Percentiles rank a stretch among this genome's conserved stretches.
phyloP scores from a whole-genome alignment of 371 early-diverging fungal species.

The Lichtheimia ramosa region DNA sequence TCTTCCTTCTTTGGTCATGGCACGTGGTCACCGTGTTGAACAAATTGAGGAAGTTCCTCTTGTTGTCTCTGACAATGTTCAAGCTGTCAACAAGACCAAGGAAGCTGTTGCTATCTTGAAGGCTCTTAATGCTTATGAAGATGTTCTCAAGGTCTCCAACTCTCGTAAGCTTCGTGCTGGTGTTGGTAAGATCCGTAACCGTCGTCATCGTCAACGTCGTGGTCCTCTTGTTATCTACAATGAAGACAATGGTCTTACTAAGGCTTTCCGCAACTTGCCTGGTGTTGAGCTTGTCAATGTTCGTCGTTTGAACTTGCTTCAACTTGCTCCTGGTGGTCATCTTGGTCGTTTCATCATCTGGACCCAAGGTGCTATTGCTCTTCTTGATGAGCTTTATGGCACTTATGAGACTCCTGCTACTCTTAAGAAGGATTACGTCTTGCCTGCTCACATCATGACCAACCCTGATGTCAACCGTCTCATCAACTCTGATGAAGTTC shows the following conservation, averaged over 20 bases:
- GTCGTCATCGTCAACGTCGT: slow-evolving; percentile 97
- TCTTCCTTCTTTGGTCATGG: slow-evolving; percentile 93
- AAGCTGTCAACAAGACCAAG: slow-evolving; percentile 94
- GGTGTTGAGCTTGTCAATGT: slow-evolving; percentile 98
- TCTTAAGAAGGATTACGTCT: slow-evolving; percentile 93
- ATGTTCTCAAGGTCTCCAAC: slow-evolving; percentile 96
- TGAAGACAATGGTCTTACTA: slow-evolving; percentile 92
- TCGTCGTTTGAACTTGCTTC: slow-evolving; percentile 93
- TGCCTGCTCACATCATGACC: slow-evolving; percentile 88
- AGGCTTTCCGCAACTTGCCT: slow-evolving; percentile 99
- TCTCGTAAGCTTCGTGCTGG: slow-evolving; percentile 98
- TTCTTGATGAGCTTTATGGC: slow-evolving; percentile 95
- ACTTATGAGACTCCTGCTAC: slow-evolving; percentile 77
- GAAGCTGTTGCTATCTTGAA: slow-evolving; percentile 93
- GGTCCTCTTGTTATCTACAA: slow-evolving; percentile 98
- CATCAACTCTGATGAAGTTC: slow-evolving; percentile 98
- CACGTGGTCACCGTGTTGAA: slow-evolving; percentile 98
- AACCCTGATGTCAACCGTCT: slow-evolving; percentile 96
- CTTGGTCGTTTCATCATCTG: slow-evolving; percentile 99
- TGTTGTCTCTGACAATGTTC: slow-evolving; percentile 84
- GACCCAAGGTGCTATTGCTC: slow-evolving; percentile 96
- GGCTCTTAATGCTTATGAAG: slow-evolving; percentile 92
- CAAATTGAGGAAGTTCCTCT: slow-evolving; percentile 97
- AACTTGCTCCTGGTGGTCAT: slow-evolving; percentile 99
- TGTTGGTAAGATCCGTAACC: slow-evolving; percentile 99